Percentiles rank a stretch among this genome's conserved stretches.
Conservation (phyloP, 2,329 filamentous ascomycete species). For the Tothia fuscella region DNA sequence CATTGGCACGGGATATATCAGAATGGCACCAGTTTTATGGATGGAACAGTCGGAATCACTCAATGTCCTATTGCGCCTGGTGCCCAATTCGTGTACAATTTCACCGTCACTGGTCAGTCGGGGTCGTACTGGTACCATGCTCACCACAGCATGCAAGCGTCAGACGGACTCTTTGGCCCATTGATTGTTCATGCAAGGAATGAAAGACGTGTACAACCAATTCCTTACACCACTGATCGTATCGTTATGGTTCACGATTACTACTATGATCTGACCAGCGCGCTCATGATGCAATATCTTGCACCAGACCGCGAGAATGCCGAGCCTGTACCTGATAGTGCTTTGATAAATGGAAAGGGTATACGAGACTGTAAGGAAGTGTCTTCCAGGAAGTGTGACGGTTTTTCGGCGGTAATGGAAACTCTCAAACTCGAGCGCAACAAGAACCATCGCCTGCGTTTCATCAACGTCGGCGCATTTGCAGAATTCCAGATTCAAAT, state of each 20-base stretch:
- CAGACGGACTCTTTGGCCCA: constrained; percentile 57
- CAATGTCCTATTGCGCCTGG: constrained; percentile 11
- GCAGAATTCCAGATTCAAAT: constrained; percentile 6
- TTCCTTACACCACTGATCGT: constrained; percentile 40
- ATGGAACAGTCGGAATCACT: constrained; percentile 4
- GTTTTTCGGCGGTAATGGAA: not conserved
- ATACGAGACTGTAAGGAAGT: not conserved
- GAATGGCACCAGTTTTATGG: constrained; percentile 9
- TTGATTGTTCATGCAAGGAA: constrained; percentile 37
- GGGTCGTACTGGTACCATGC: constrained; percentile 59
- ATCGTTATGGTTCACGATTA: constrained; percentile 12
- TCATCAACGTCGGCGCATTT: constrained; percentile 6
- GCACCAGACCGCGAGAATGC: constrained; percentile 2
- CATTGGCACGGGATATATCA: constrained; percentile 59
- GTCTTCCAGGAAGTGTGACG: not conserved
- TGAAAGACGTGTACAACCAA: constrained; percentile 30
- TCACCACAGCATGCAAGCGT: constrained; percentile 50
- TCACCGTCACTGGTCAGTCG: constrained; percentile 11
- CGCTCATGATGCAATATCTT: constrained; percentile 2
- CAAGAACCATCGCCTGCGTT: not conserved
- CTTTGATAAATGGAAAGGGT: constrained; percentile 5
- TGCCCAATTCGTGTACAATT: constrained; percentile 6
- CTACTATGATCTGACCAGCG: constrained; percentile 5
- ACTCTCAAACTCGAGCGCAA: constrained; percentile 14
- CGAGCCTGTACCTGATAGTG: constrained; percentile 5